These are phyloP conservation scores for Candida sanyaensis DNA, from an alignment of 1,139 yeast genomes.

Conservation along the genomic window DNA sequence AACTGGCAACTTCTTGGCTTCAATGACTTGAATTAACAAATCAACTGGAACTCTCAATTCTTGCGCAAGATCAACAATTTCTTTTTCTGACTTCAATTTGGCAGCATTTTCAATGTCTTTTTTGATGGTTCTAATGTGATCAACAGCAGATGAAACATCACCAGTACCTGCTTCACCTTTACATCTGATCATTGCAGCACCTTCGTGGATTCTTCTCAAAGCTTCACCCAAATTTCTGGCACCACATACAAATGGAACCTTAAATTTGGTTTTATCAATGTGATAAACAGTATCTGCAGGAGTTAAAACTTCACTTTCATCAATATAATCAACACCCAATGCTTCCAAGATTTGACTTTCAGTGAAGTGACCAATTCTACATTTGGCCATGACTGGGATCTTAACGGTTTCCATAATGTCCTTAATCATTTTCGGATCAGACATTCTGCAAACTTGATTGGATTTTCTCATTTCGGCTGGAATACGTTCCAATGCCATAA, in stretches of 20 bases:
- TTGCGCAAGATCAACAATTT: conserved; percentile 52
- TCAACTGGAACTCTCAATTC: conserved; percentile 63
- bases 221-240: conserved; percentile 87
- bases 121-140: conserved; percentile 65
- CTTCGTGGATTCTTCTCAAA: conserved; percentile 76
- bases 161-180: conserved; percentile 94
- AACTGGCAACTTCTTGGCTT: conserved; percentile 71
- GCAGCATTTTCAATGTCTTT: conserved; percentile 54
- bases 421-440: conserved; percentile 80
- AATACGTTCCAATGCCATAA: conserved; percentile 84
- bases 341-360: conserved; percentile 82
- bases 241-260: conserved; percentile 85
- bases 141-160: conserved; percentile 84
- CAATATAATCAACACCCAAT: conserved; percentile 76
- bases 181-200: conserved; percentile 87
- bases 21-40: conserved; percentile 52
- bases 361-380: conserved; percentile 81
- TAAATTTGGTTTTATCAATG: conserved; percentile 60
- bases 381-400: conserved; percentile 86
- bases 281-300: conserved; percentile 77
- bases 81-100: conserved; percentile 42
- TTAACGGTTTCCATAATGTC: conserved; percentile 74
- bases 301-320: conserved; percentile 82
- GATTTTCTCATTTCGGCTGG: conserved; percentile 87
- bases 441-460: conserved; percentile 87